Percentiles rank a stretch among this genome's conserved stretches.
Evolutionary conservation across 2,329 filamentous ascomycete genomes (phyloP).

Genomic region (Venturiaceae sp.): DNA sequence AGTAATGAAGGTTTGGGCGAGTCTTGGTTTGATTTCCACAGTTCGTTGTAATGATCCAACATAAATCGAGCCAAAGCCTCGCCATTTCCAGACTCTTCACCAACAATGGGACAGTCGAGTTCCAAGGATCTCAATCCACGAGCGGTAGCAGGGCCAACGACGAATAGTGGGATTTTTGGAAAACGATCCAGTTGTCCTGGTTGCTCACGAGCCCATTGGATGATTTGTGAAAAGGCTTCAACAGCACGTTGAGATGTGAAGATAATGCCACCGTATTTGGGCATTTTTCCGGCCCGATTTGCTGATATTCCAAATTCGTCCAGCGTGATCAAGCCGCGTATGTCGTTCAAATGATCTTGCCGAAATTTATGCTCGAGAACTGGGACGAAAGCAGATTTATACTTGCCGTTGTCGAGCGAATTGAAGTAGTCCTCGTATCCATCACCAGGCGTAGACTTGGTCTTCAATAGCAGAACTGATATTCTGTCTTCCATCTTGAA

Average conservation of each 20-base stretch:
- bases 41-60: conserved; percentile 59
- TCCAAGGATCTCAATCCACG: conserved; percentile 54
- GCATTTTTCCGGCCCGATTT: conserved; percentile 16
- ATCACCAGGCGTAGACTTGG: conserved; percentile 61
- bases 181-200: conserved; percentile 14
- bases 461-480: conserved; percentile 68
- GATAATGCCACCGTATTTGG: conserved; percentile 63
- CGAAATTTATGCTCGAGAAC: conserved; percentile 65
- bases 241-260: conserved; percentile 80
- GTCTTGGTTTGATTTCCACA: conserved; percentile 11
- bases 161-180: conserved; percentile 51
- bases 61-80: conserved; percentile 72
- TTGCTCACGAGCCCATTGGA: conserved; percentile 18
- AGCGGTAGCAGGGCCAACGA: conserved; percentile 72
- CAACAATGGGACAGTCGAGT: conserved; percentile 52
- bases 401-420: conserved; percentile 33
- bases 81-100: conserved; percentile 76
- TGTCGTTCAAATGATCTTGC: conserved; percentile 44
- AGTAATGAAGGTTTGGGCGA: conserved; percentile 52
- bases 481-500: conserved; percentile 16
- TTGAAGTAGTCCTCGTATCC: conserved; percentile 62
- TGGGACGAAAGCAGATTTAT: conserved; percentile 62
- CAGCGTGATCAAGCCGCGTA: conserved; percentile 43
- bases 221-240: conserved; percentile 60
- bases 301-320: conserved; percentile 15